Evolutionary conservation across 148 eudicot species (phyloP).

Genomic region (Spergularia bocconei): DNA sequence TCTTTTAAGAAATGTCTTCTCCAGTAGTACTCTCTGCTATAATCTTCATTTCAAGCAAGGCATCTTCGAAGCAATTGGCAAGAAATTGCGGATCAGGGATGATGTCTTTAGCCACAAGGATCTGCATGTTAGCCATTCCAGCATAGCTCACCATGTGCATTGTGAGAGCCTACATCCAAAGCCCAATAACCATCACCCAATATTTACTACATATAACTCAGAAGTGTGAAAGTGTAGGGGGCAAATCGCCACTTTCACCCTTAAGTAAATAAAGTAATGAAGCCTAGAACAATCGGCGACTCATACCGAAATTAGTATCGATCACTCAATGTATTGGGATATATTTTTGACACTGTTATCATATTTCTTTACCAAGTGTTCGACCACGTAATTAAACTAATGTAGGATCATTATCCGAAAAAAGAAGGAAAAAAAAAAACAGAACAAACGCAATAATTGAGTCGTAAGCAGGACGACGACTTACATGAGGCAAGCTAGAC

Average conservation of each 20-base stretch:
- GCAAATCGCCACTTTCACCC: no score
- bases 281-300: no score
- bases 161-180: conserved; percentile 49
- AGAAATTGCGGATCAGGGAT: conserved; percentile 56
- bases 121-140: conserved; percentile 72
- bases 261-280: no score
- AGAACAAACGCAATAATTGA: neutral
- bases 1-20: no score
- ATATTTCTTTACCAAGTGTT: no score
- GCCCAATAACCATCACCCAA: neutral
- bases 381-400: neutral
- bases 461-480: neutral
- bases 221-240: no score
- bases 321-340: no score
- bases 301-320: no score
- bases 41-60: conserved; percentile 62
- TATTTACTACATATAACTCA: neutral
- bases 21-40: conserved; percentile 18
- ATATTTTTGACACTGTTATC: no score
- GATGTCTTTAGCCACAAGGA: conserved; percentile 74
- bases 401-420: no score
- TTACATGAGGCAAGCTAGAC: conserved; percentile 57
- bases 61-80: conserved; percentile 70
- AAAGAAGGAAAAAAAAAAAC: no score
- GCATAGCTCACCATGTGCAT: conserved; percentile 80